Base-by-base conservation (phyloP, 2,329 filamentous ascomycete genomes). In the Eutypella sp. region DNA sequence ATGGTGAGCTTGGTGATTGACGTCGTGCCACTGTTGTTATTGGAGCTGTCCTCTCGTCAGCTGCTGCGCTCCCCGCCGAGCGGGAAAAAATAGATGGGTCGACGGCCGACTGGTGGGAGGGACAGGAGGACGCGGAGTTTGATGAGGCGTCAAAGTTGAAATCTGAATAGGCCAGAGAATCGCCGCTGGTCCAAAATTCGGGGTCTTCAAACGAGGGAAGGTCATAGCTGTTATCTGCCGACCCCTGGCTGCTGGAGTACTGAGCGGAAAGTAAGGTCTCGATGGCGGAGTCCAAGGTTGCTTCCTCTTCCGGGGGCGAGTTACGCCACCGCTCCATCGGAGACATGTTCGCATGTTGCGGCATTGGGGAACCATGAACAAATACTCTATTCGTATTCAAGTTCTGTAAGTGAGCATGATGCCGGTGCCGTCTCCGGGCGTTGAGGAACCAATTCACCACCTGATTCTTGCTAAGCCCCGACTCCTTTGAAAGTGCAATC, bases 401-500 rank as follows among this genome's bases (percentile, higher is more conserved):
- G 25, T 29, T 29, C 13, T 29, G 8, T 13, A 29, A 7, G 25
- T 29, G 25, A 4, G 57, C 57, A 18, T 62, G 56, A 31, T 71
- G 57, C 7, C 71, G 67, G 36, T 75, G 69, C 1, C 73, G 71
- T 7, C 74, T 67, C 18, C 74, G 64, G 1, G 72, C 72, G 50
- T 77, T 77, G 19, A 72, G 67, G 51, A 77, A 76, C 73, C 73
- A 77, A 42, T 73, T 74, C 19, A 68, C 59, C 3, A 76, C 67
- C 27, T 74, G 70, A 2, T 64, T 70, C 41, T 61, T 61, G 18
- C 67, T 74, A 15, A 76, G 63, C 1, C 72, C 73, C 0, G 73
- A 73, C 47, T 73, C 62, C 4, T 57, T 52, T 10, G 66, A 60
- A 0, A 77, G 61, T 3, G 54, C 47, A 0, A 55, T 42, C 43